A percentile compares a stretch with the other conserved stretches of the same genome.
phyloP scores from a whole-genome alignment of 2,329 filamentous ascomycete genomes.

The Phialemoniopsis sp. region DNA sequence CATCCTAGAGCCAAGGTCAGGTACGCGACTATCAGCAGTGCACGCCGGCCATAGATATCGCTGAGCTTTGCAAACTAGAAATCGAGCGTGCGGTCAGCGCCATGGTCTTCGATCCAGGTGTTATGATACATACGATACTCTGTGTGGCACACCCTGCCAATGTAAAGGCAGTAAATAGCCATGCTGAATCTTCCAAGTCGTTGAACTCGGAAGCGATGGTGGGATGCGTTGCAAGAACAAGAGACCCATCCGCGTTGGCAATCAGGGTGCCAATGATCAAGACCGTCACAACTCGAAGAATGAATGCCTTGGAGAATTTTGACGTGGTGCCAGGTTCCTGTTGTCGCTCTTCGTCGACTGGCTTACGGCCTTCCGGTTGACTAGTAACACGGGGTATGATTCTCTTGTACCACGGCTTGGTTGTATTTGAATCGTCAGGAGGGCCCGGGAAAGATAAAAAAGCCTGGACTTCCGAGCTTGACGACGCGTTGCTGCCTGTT shows the following conservation, averaged over 20 bases:
- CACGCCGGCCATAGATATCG: slow-evolving; percentile 53
- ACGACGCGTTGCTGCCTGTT: too few relatives aligned
- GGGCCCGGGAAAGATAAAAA: too few relatives aligned
- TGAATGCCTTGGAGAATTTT: too few relatives aligned
- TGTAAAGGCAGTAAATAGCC: slow-evolving; percentile 50
- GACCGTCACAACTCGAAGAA: too few relatives aligned
- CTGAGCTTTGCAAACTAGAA: slow-evolving; percentile 48
- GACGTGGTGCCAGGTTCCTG: too few relatives aligned
- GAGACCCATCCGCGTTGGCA: slow-evolving; percentile 56
- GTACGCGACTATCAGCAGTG: slow-evolving; percentile 43
- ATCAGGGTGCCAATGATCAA: too few relatives aligned
- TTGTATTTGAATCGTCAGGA: too few relatives aligned
- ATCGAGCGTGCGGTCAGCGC: neutral
- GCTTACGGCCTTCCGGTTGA: too few relatives aligned
- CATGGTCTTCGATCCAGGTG: neutral
- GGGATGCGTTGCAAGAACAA: slow-evolving; percentile 64
- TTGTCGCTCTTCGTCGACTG: too few relatives aligned
- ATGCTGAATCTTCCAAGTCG: slow-evolving; percentile 50
- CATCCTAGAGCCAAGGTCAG: slow-evolving; percentile 43
- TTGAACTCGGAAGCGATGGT: slow-evolving; percentile 58
- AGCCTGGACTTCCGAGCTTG: too few relatives aligned
- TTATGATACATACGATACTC: slow-evolving; percentile 36
- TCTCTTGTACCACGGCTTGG: too few relatives aligned
- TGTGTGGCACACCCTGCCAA: slow-evolving; percentile 48
- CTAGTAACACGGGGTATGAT: too few relatives aligned